phyloP scores from a whole-genome alignment of 805 yeast species.

The Saccharomycodes ludwigii region DNA sequence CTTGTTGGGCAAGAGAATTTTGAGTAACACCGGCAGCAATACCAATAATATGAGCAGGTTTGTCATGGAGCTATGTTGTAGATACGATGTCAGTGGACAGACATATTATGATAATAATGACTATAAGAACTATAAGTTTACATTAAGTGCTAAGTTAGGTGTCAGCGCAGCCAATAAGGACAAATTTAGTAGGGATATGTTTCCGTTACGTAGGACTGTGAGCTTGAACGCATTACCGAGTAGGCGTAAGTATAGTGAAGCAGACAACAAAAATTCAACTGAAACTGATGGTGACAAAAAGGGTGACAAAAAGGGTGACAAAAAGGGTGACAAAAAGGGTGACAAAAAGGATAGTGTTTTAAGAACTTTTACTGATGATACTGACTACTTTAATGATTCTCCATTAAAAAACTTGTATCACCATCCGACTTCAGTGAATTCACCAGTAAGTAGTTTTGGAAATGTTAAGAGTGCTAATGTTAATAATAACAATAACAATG shows the following conservation, averaged over 20 bases:
- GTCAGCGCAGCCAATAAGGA: too few species aligned
- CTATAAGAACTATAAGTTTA: conserved; percentile 20
- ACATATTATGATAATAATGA: conserved; percentile 25
- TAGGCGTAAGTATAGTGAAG: too few species aligned
- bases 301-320: too few species aligned
- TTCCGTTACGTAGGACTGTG: too few species aligned
- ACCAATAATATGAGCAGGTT: conserved; percentile 4
- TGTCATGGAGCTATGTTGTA: conserved; percentile 17
- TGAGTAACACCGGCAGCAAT: conserved; percentile 7
- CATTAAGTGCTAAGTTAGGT: conserved; percentile 10
- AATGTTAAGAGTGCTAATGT: too few species aligned
- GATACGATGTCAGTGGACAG: conserved; percentile 22
- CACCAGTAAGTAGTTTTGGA: conserved; percentile 15
- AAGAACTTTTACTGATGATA: conserved; percentile 22
- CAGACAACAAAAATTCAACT: too few species aligned
- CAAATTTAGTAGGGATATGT: too few species aligned
- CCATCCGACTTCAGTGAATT: conserved; percentile 15
- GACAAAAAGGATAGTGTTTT: too few species aligned
- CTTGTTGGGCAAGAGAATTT: conserved; percentile 14
- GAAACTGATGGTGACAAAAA: too few species aligned
- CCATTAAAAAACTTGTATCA: conserved; percentile 23
- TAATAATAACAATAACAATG: too few species aligned
- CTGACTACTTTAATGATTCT: conserved; percentile 23
- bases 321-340: too few species aligned
- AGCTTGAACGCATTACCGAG: too few species aligned